phyloP scores from a whole-genome alignment of 2,329 filamentous ascomycete genomes.

The Paecilomyces dactylethromorphus region DNA sequence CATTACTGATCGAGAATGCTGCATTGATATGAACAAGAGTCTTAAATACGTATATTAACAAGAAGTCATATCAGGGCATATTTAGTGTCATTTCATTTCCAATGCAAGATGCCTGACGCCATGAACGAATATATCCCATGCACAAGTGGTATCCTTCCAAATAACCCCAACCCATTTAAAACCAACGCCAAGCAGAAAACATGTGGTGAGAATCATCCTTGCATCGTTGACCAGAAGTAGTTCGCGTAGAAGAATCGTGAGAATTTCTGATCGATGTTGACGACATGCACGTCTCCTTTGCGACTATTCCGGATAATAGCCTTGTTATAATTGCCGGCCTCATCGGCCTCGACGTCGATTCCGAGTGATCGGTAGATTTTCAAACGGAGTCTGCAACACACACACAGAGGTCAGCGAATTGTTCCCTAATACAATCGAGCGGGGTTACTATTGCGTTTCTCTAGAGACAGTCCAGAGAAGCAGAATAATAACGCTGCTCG shows the following conservation, averaged over 20 bases:
- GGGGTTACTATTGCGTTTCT: too few relatives aligned
- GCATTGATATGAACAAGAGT: background rate
- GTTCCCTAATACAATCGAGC: too few relatives aligned
- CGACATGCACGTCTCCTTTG: constrained; percentile 88
- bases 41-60: background rate
- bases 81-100: background rate
- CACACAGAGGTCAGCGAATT: background rate
- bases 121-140: background rate
- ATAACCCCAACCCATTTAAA: constrained; percentile 5
- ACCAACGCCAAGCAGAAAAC: constrained; percentile 12
- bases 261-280: constrained; percentile 91
- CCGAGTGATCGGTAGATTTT: constrained; percentile 88
- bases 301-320: constrained; percentile 78
- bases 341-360: constrained; percentile 80
- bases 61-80: background rate
- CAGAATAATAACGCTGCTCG: background rate
- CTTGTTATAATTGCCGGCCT: constrained; percentile 73
- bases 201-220: constrained; percentile 23
- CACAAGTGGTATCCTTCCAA: background rate
- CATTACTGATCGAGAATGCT: background rate
- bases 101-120: background rate
- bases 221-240: constrained; percentile 90
- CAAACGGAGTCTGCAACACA: constrained; percentile 58
- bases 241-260: constrained; percentile 89
- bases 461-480: background rate